Base-by-base conservation (phyloP, 1,139 yeast genomes). In the Nadsonia starkeyi-henricii region DNA sequence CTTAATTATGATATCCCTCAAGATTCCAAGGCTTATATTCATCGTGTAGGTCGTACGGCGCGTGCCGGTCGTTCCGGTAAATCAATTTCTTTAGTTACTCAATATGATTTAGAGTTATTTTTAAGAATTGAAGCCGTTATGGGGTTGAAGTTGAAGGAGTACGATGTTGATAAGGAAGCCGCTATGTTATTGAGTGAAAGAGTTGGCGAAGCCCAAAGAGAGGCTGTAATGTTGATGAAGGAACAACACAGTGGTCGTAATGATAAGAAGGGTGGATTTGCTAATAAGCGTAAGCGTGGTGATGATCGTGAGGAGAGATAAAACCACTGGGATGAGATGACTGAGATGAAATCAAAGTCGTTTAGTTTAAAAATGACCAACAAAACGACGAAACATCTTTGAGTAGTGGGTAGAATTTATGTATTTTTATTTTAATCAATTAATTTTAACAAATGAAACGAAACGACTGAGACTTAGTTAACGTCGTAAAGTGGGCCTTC, bases 31-130 rank as follows among this genome's bases (percentile, higher is more conserved):
- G 94, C 96, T 1, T 91, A 93, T 59, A 89, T 93, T 56, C 98
- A 91, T 65, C 75, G 98, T 61, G 98, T 91, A 19, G 98, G 98
- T 36, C 81, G 98, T 71, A 91, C 98, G 26, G 98, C 98, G 1
- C 81, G 98, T 66, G 98, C 98, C 0, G 98, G 99, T 8, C 75
- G 94, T 55, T 78, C 95, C 0, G 99, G 99, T 48, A 85, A 84
- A 63, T 86, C 96, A 2, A 74, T 91, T 39, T 85, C 96, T 4
- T 71, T 91, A 51, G 95, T 91, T 26, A 88, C 96, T 1, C 99
- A 91, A 65, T 93, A 91, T 62, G 98, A 91, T 64, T 72, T 91
- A 54, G 96, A 88, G 65, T 69, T 88, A 60, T 85, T 85, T 60
- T 70, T 88, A 56, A 74, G 96, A 60, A 89, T 91, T 50, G 99